Percentiles rank a stretch among this genome's conserved stretches.
These are phyloP conservation scores for Aspergillus aculeatus DNA, from an alignment of 2,329 filamentous ascomycete species.

Conservation along the genomic window DNA sequence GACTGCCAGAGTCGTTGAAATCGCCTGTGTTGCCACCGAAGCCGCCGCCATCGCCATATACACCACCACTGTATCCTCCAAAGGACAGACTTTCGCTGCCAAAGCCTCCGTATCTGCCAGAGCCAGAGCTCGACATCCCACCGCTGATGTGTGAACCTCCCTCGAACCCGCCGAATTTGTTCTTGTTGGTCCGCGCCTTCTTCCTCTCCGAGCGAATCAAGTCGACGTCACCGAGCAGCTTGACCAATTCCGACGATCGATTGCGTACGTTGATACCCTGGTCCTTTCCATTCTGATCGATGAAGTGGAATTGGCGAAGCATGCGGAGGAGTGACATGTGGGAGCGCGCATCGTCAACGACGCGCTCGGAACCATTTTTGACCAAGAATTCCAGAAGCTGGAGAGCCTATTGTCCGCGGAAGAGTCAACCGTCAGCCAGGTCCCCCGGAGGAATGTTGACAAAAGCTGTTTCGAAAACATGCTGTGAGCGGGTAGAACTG, in stretches of 20 bases:
- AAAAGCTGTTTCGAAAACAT: background rate
- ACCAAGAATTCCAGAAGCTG: constrained; percentile 95
- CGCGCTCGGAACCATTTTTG: constrained; percentile 96
- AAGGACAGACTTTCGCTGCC: constrained; percentile 71
- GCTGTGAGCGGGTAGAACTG: constrained; percentile 8
- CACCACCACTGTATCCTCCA: constrained; percentile 68
- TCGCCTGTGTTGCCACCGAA: constrained; percentile 77
- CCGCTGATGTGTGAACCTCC: constrained; percentile 67
- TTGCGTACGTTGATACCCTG: constrained; percentile 98
- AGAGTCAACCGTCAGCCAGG: background rate
- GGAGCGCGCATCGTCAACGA: constrained; percentile 93
- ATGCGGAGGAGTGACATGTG: constrained; percentile 96
- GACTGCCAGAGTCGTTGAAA: constrained; percentile 63
- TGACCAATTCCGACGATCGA: constrained; percentile 89
- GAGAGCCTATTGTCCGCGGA: constrained; percentile 55
- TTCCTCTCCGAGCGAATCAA: constrained; percentile 64
- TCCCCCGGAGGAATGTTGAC: background rate
- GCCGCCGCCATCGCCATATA: constrained; percentile 94
- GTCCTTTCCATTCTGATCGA: constrained; percentile 94
- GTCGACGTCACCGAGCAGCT: constrained; percentile 76
- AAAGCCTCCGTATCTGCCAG: constrained; percentile 76
- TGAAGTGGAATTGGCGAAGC: constrained; percentile 97
- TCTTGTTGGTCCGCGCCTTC: constrained; percentile 84
- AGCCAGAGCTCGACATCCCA: constrained; percentile 48
- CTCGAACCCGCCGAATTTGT: constrained; percentile 94